Base-by-base conservation (phyloP, 2,329 filamentous ascomycete genomes). In the Xylariaceae sp. region DNA sequence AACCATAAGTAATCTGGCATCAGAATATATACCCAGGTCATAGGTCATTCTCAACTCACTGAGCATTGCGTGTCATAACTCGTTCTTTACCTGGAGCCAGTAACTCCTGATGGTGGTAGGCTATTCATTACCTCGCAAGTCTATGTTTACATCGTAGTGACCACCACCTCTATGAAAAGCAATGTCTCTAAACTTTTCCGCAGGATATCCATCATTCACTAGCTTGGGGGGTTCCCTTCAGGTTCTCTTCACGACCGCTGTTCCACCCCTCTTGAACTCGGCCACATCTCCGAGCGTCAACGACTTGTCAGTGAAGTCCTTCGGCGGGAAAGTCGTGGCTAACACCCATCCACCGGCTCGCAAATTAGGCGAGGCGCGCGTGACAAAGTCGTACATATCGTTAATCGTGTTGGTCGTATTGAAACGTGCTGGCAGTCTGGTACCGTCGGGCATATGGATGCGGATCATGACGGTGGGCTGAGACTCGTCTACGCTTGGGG, bases 251-350 rank as follows among this genome's bases (percentile, higher is more conserved):
- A 85, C 80, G 29, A 85, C 75, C 2, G 79, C 80, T 0, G 77
- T 82, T 17, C 80, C 82, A 11, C 82, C 81, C 62, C 76, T 77
- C 70, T 80, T 85, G 59, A 85, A 83, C 61, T 85, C 82, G 21
- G 73, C 53, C 66, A 83, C 73, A 19, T 85, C 80, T 5, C 78
- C 77, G 22, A 85, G 62, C 1, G 76, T 72, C 40, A 78, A 57
- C 7, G 63, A 66, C 65, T 83, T 83, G 58, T 93, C 86, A 2
- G 76, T 82, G 52, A 92, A 78, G 43, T 92, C 85, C 68, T 88
- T 90, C 60, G 81, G 88, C 4, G 88, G 88, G 65, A 93, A 93
- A 0, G 87, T 92, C 0, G 88, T 93, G 53, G 85, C 86, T 35
- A 94, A 71, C 3, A 88, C 84, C 74, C 85, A 93, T 4, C 74